Evolutionary conservation across 805 yeast species (phyloP).

Genomic region (Suhomyces tanzawaensis): DNA sequence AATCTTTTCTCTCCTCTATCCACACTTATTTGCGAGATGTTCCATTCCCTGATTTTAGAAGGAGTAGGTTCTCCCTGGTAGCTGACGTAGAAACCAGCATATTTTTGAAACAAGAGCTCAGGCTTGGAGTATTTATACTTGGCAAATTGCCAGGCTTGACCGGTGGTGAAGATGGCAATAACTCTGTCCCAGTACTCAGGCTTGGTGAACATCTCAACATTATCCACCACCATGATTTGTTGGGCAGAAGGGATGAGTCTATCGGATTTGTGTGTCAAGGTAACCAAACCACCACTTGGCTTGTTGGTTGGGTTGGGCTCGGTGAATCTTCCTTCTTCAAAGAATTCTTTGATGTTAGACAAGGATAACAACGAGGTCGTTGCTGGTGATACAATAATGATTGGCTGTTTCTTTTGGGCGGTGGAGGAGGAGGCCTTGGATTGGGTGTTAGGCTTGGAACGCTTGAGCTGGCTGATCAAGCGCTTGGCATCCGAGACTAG

Average conservation of each 20-base stretch:
- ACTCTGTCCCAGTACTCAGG: slow-evolving; percentile 99
- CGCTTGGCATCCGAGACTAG: slow-evolving; percentile 65
- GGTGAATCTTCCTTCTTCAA: slow-evolving; percentile 69
- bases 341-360: slow-evolving; percentile 40
- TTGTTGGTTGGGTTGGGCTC: slow-evolving; percentile 46
- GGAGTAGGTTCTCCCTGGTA: slow-evolving; percentile 82
- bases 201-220: slow-evolving; percentile 76
- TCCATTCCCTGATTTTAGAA: slow-evolving; percentile 76
- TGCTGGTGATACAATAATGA: slow-evolving; percentile 44
- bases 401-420: slow-evolving; percentile 38
- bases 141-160: slow-evolving; percentile 96
- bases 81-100: slow-evolving; percentile 76
- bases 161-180: slow-evolving; percentile 92
- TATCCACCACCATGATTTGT: slow-evolving; percentile 79
- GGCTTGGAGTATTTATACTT: slow-evolving; percentile 84
- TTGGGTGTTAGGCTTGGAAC: slow-evolving; percentile 54
- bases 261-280: slow-evolving; percentile 55
- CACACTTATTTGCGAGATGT: slow-evolving; percentile 71
- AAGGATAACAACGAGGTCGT: slow-evolving; percentile 42
- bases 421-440: slow-evolving; percentile 51
- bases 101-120: slow-evolving; percentile 72
- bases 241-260: slow-evolving; percentile 50
- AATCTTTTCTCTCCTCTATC: slow-evolving; percentile 79
- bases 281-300: slow-evolving; percentile 40
- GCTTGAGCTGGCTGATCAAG: slow-evolving; percentile 52